phyloP scores from a whole-genome alignment of 257 asterid species.

The Gardenia jasminoides region DNA sequence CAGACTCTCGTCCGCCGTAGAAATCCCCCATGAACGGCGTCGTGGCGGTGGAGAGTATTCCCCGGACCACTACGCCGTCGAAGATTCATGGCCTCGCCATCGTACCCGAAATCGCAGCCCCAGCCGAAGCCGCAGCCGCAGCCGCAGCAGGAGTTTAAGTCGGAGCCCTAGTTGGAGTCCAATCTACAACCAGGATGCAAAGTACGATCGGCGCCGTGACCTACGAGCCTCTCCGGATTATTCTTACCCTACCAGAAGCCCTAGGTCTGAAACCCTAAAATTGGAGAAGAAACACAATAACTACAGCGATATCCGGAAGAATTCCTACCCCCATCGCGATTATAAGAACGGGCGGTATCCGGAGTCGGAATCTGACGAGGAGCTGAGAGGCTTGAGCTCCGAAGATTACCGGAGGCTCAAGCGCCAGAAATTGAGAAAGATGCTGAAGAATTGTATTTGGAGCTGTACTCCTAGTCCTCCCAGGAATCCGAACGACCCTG shows the following conservation, averaged over 20 bases:
- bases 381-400: constrained; percentile 60
- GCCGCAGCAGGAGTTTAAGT: constrained; percentile 28
- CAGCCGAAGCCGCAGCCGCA: constrained; percentile 35
- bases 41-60: constrained; percentile 28
- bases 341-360: constrained; percentile 37
- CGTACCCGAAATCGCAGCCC: constrained; percentile 37
- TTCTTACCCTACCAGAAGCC: constrained; percentile 42
- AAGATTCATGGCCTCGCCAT: constrained; percentile 19
- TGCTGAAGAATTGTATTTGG: constrained; percentile 56
- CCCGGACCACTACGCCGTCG: constrained; percentile 32
- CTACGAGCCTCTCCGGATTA: constrained; percentile 69
- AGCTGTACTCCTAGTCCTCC: constrained; percentile 92
- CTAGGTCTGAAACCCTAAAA: constrained; percentile 29
- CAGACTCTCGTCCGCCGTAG: constrained; percentile 56
- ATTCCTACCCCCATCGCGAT: constrained; percentile 67
- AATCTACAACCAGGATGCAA: constrained; percentile 30
- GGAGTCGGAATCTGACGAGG: constrained; percentile 79
- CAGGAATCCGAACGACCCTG: constrained; percentile 56
- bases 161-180: constrained; percentile 43
- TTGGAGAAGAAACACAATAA: constrained; percentile 20
- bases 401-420: constrained; percentile 80
- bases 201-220: constrained; percentile 30
- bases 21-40: constrained; percentile 53
- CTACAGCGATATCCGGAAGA: constrained; percentile 28
- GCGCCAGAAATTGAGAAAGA: constrained; percentile 78